Evolutionary conservation across 768 basidiomycete genomes (phyloP).

Genomic region (Nidularia pulvinata): DNA sequence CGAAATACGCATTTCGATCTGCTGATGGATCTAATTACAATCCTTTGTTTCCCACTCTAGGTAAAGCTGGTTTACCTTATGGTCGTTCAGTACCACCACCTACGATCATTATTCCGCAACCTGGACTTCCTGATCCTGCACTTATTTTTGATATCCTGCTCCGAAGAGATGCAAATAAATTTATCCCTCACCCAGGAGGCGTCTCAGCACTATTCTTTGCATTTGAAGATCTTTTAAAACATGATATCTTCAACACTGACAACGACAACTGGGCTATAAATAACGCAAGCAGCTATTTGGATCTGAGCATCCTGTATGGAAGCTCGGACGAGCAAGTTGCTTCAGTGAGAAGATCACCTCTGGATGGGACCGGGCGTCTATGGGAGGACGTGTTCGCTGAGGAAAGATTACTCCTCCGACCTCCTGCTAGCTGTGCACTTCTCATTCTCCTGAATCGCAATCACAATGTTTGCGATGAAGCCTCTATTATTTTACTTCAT

Average conservation of each 20-base stretch:
- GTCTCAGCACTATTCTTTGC: conserved; percentile 78
- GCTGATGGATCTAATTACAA: conserved; percentile 67
- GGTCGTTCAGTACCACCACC: conserved; percentile 68
- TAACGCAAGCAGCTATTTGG: conserved; percentile 71
- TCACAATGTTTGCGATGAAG: conserved; percentile 61
- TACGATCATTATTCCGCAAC: conserved; percentile 32
- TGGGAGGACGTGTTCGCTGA: conserved; percentile 74
- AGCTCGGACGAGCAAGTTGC: conserved; percentile 44
- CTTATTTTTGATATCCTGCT: conserved; percentile 75
- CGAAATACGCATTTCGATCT: conserved; percentile 53
- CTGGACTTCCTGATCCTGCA: conserved; percentile 63
- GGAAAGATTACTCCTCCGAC: conserved; percentile 64
- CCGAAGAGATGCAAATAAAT: conserved; percentile 34
- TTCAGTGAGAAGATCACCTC: conserved; percentile 51
- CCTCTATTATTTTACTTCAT: no score
- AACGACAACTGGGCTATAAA: conserved; percentile 52
- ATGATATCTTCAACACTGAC: conserved; percentile 67
- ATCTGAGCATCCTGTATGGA: conserved; percentile 77
- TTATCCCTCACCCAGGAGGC: conserved; percentile 61
- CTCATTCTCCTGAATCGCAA: conserved; percentile 71
- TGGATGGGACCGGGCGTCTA: conserved; percentile 69
- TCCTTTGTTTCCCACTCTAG: conserved; percentile 50
- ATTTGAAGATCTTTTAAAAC: conserved; percentile 77
- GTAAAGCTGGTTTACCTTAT: conserved; percentile 63
- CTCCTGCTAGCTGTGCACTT: conserved; percentile 68